Evolutionary conservation across 805 yeast species (phyloP).

Genomic region (Komagataella populi): DNA sequence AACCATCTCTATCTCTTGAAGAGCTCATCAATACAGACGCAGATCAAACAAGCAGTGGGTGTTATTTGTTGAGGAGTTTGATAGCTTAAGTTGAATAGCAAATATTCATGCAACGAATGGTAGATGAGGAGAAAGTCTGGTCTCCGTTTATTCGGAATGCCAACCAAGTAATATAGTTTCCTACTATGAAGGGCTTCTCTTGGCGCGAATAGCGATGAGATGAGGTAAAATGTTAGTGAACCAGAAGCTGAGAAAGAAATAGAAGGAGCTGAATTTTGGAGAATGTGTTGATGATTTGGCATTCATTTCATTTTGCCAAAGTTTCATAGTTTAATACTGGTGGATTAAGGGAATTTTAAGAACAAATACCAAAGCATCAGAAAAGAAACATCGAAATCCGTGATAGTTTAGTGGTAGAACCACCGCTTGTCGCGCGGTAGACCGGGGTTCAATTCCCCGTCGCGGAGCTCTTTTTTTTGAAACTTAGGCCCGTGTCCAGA

Average conservation of each 20-base stretch:
- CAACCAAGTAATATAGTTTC: neutral
- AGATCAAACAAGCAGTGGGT: neutral
- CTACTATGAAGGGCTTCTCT: neutral
- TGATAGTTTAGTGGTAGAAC: slow-evolving; percentile 5
- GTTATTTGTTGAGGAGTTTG: neutral
- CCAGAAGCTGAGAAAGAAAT: neutral
- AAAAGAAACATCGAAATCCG: neutral
- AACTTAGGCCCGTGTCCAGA: too few species aligned
- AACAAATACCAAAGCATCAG: neutral
- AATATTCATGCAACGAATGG: neutral
- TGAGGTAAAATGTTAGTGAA: neutral
- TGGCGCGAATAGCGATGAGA: neutral
- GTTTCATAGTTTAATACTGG: too few species aligned
- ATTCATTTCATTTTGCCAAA: too few species aligned
- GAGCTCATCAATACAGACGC: neutral
- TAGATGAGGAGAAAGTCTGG: neutral
- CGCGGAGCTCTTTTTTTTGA: slow-evolving; percentile 1
- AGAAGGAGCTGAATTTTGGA: neutral
- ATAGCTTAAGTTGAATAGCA: neutral
- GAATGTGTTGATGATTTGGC: neutral
- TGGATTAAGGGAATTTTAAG: neutral
- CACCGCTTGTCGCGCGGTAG: slow-evolving; percentile 1
- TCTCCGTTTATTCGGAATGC: neutral
- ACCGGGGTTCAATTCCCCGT: slow-evolving; percentile 1
- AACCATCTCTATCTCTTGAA: neutral